These are phyloP conservation scores for Verticillium dahliae DNA, from an alignment of 2,329 filamentous ascomycete species.

Conservation along the genomic window DNA sequence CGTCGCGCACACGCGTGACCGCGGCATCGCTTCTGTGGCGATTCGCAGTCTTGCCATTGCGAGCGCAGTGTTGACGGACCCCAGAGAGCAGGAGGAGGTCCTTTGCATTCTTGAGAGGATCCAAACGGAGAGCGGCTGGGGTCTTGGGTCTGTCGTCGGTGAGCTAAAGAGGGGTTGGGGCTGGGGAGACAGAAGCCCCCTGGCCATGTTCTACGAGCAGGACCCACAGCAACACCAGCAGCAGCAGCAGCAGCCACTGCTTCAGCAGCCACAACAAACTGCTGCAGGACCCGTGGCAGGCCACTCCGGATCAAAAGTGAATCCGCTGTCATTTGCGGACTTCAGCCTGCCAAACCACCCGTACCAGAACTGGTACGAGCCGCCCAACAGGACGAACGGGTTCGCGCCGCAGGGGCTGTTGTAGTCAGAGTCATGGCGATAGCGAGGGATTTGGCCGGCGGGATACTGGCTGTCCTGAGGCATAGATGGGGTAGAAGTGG, in stretches of 20 bases:
- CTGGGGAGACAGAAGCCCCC: slow-evolving; percentile 42
- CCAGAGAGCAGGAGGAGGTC: slow-evolving; percentile 73
- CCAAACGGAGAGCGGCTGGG: slow-evolving; percentile 71
- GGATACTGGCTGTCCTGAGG: not conserved
- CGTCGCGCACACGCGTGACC: slow-evolving; percentile 75
- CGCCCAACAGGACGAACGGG: slow-evolving; percentile 46
- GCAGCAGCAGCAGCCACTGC: slow-evolving; percentile 20
- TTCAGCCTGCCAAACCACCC: slow-evolving; percentile 74
- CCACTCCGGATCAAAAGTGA: slow-evolving; percentile 40
- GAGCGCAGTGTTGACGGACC: slow-evolving; percentile 62
- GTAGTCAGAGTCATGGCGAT: not conserved
- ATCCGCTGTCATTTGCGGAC: slow-evolving; percentile 69
- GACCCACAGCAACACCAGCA: slow-evolving; percentile 19
- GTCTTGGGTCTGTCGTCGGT: slow-evolving; percentile 62
- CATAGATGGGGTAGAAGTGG: not conserved
- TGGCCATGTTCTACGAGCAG: not conserved
- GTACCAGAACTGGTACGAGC: slow-evolving; percentile 74
- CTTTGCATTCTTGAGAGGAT: slow-evolving; percentile 71
- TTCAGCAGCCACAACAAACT: slow-evolving; percentile 11
- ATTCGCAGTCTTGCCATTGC: slow-evolving; percentile 75
- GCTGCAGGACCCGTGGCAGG: not conserved
- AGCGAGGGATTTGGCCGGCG: not conserved
- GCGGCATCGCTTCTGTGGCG: slow-evolving; percentile 71
- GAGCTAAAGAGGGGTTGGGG: slow-evolving; percentile 74
- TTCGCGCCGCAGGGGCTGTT: slow-evolving; percentile 7